These are phyloP conservation scores for Tylopilus cervinicoccineus DNA, from an alignment of 768 basidiomycete species.

Conservation along the genomic window DNA sequence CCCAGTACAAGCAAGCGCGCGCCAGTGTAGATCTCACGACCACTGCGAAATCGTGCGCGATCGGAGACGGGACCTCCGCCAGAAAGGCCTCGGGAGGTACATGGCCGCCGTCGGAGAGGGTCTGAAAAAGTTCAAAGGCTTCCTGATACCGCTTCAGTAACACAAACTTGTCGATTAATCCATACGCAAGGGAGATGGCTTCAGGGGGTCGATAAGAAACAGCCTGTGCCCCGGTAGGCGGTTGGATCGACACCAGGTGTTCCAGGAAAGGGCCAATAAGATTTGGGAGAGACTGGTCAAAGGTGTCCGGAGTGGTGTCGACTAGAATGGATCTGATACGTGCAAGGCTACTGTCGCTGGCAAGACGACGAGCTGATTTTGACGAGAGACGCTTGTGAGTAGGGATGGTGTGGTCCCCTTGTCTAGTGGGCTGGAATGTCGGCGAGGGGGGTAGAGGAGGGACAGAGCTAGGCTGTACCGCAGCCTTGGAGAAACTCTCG, in stretches of 20 bases:
- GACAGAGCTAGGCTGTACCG: constrained; percentile 19
- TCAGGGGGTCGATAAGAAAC: constrained; percentile 38
- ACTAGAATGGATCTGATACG: constrained; percentile 23
- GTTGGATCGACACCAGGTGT: constrained; percentile 21
- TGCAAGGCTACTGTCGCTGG: constrained; percentile 15
- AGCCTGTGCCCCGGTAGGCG: constrained; percentile 26
- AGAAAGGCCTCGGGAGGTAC: constrained; percentile 47
- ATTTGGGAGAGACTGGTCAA: constrained; percentile 22
- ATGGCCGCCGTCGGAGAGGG: constrained; percentile 40
- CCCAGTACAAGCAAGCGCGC: constrained; percentile 51
- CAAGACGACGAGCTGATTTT: constrained; percentile 8
- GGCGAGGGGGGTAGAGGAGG: constrained; percentile 24
- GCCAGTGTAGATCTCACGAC: constrained; percentile 49
- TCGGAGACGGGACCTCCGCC: constrained; percentile 31
- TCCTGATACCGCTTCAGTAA: constrained; percentile 28
- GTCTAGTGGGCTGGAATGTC: constrained; percentile 16
- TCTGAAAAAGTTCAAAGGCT: constrained; percentile 47
- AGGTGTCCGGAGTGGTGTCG: constrained; percentile 6
- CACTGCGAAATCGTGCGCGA: constrained; percentile 37
- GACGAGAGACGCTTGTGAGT: constrained; percentile 17
- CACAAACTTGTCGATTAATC: constrained; percentile 41
- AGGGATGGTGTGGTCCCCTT: constrained; percentile 21
- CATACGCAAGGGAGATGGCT: constrained; percentile 39
- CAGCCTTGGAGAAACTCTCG: constrained; percentile 10
- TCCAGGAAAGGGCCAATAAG: constrained; percentile 30